Evolutionary conservation across 2,329 filamentous ascomycete genomes (phyloP), one percentile per base, ranked within the genome.

Genomic region (Botrytis fabae): DNA sequence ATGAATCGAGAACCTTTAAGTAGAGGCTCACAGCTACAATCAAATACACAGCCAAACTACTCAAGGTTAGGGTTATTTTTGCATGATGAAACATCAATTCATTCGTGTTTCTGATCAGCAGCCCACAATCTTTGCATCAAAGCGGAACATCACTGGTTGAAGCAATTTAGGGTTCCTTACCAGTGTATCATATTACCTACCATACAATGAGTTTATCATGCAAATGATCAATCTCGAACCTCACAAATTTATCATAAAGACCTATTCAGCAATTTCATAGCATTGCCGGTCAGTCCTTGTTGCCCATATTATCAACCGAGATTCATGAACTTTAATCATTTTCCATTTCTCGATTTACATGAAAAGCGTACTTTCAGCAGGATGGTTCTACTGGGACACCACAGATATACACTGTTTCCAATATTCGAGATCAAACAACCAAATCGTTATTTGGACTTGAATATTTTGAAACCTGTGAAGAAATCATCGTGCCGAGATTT

Each of bases 11-110:
- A 66, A 66, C 70, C 61, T 57, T 71, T 71, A 71, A 71, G 70
- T 71, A 71, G 42, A 59, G 61, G 46, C 5, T 22, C 61, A 35
- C 28, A 64, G 9, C n/a, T 59, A 44, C 46, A 32, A 71, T 66
- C n/a, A 14, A 20, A 46, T 66, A 14, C 10, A 35, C 65, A n/a
- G 18, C 28, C 28, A 64, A 59, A 61, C 35, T 32, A 42, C 28
- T 69, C 65, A 57, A 54, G 14, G 61, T n/a, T 66, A 54, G 18
- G 38, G 28, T 46, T 16, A 42, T 32, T 57, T 66, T 35, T 46
- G 38, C 62, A 71, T 66, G 35, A 48, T 71, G 70, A 71, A 71
- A 71, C 61, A 57, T 32, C 48, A 61, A 70, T 28, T 61, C 28
- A 60, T 70, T 46, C 42, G 14, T 12, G 14, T 60, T 71, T 71